Percentiles rank a stretch among this genome's conserved stretches.
Conservation (phyloP, 1,139 yeast species). For the Geotrichum restrictum region DNA sequence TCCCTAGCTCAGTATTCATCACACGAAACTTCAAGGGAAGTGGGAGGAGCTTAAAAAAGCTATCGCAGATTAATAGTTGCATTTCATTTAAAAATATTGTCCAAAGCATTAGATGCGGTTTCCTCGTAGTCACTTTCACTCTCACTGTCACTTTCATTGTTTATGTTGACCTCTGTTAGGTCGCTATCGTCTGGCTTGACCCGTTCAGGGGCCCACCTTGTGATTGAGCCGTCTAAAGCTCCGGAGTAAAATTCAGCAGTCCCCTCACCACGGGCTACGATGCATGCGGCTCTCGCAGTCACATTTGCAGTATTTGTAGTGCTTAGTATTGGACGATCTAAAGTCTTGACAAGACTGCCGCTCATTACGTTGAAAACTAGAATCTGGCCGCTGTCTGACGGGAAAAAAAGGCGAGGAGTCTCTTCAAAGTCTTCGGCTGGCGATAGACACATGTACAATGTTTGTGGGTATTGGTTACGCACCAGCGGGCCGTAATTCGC, state of each 20-base stretch:
- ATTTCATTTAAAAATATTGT: constrained; percentile 8
- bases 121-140: constrained; percentile 19
- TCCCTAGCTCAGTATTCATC: constrained; percentile 28
- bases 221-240: constrained; percentile 37
- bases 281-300: constrained; percentile 45
- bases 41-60: constrained; percentile 36
- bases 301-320: constrained; percentile 13
- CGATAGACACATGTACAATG: constrained; percentile 41
- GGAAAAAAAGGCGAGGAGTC: constrained; percentile 58
- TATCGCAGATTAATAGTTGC: constrained; percentile 33
- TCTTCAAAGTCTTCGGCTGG: constrained; percentile 34
- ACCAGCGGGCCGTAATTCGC: constrained; percentile 77
- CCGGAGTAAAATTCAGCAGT: constrained; percentile 35
- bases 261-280: constrained; percentile 47
- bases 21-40: constrained; percentile 29
- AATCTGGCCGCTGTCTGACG: constrained; percentile 78
- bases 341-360: constrained; percentile 58
- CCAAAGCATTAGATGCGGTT: constrained; percentile 8
- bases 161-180: neutral
- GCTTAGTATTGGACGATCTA: constrained; percentile 39
- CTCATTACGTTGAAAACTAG: constrained; percentile 58
- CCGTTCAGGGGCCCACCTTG: constrained; percentile 29
- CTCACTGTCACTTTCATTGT: neutral
- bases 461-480: constrained; percentile 54
- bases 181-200: neutral